Evolutionary conservation across 768 basidiomycete species (phyloP).

Genomic region (Russula compacta): DNA sequence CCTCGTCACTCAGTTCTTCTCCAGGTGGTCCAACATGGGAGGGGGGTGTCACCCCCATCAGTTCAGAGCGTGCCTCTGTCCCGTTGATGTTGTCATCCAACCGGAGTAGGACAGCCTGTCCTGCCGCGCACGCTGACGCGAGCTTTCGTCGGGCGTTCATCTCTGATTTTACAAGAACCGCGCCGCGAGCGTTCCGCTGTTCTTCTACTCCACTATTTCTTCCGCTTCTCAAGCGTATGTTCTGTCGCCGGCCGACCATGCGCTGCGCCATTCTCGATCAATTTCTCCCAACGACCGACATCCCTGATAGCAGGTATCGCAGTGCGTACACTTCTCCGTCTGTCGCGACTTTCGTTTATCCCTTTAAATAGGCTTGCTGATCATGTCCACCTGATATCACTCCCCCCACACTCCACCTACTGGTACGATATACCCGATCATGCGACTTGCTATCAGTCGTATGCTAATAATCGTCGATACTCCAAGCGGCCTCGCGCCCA

Average conservation of each 20-base stretch:
- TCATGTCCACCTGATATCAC: neutral
- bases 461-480: neutral
- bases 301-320: neutral
- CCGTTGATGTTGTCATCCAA: no score
- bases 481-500: neutral
- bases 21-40: no score
- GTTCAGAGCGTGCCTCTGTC: no score
- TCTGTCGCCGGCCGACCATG: neutral
- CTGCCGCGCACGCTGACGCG: no score
- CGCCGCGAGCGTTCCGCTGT: neutral
- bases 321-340: neutral
- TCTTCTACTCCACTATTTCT: neutral
- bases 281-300: accelerated
- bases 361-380: neutral
- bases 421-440: neutral
- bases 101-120: no score
- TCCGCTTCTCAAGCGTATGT: no score
- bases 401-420: neutral
- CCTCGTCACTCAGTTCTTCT: no score
- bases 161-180: neutral
- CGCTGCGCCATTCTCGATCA: neutral
- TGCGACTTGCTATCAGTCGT: neutral
- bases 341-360: neutral
- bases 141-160: no score
- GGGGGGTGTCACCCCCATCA: no score